Base-by-base conservation (phyloP, 108 stramenopile genomes). In the Skeletonema marinoi region DNA sequence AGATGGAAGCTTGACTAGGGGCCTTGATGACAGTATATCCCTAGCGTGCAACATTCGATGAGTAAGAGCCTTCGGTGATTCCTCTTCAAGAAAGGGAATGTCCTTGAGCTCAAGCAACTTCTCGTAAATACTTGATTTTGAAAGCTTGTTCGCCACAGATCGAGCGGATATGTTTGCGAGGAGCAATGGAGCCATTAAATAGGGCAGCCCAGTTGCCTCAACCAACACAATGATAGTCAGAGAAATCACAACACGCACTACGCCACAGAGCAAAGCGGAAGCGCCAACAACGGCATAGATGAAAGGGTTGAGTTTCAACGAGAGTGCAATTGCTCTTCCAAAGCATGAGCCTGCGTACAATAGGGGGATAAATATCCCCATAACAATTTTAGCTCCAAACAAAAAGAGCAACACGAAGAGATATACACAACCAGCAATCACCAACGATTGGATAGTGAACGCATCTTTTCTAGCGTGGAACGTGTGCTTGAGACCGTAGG, bases 221-320 rank as follows among this genome's bases (percentile, higher is more conserved):
- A 94, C 95, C 67, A 96, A 72, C 1, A 96, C 64, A 51, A 96
- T 94, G 17, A 91, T 90, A 9, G 92, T 93, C 60, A 96, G 77
- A 42, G 85, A 87, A 66, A 96, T 96, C 25, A 92, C 92, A 90
- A 96, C 91, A 46, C 95, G 83, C 21, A 90, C 90, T 78, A 94
- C 89, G 3, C 95, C 93, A 14, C 91, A 90, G 11, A 93, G 76
- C 33, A 88, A 71, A 11, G 93, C 90, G 0, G 95, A 93, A 11
- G 90, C 93, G 0, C 95, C 95, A 68, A 96, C 84, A 33, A 96
- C 74, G 1, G 93, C 85, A 75, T 93, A 96, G 1, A 90, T 93
- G 30, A 88, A 91, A 50, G 17, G 17, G 3, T 50, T 19, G 48
- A 50, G 48, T 50, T 16, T 16, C 17, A 50, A 50, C 60, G 81